phyloP scores from a whole-genome alignment of 805 yeast species.

The Zygosaccharomyces bailii region DNA sequence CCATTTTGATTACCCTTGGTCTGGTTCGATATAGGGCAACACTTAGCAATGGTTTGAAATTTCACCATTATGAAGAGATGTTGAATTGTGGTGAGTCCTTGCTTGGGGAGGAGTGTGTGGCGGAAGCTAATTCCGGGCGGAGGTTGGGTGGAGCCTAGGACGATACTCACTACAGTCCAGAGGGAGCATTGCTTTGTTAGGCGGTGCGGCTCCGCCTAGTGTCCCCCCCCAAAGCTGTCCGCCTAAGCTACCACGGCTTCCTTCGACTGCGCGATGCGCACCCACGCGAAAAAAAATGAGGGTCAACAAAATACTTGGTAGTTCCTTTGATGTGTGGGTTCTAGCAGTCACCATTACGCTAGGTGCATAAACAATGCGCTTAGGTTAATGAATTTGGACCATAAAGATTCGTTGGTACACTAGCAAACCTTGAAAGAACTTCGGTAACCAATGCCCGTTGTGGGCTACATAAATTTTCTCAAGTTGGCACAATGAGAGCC shows the following conservation, averaged over 20 bases:
- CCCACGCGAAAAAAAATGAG: constrained; percentile 2
- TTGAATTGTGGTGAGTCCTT: constrained; percentile 5
- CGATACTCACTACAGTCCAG: too few species aligned
- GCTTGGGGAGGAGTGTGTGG: constrained; percentile 9
- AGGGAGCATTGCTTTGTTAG: background rate
- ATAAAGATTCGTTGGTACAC: too few species aligned
- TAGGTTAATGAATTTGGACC: too few species aligned
- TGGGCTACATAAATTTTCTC: too few species aligned
- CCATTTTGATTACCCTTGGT: constrained; percentile 36
- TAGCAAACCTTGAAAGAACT: too few species aligned
- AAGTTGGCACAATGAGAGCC: too few species aligned
- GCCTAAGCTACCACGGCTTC: too few species aligned
- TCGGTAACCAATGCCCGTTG: too few species aligned
- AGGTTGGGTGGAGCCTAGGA: background rate
- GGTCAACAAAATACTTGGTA: background rate
- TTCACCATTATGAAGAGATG: constrained; percentile 6
- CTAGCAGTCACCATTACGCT: background rate
- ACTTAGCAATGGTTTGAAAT: constrained; percentile 4
- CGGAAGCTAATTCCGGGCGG: constrained; percentile 2
- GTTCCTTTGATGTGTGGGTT: background rate
- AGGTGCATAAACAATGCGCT: too few species aligned
- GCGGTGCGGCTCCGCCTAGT: background rate
- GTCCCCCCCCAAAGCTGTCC: background rate
- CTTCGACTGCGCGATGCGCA: constrained; percentile 1
- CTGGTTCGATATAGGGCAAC: constrained; percentile 7